phyloP scores from a whole-genome alignment of 2,329 filamentous ascomycete species.

The Colletotrichum plurivorum region DNA sequence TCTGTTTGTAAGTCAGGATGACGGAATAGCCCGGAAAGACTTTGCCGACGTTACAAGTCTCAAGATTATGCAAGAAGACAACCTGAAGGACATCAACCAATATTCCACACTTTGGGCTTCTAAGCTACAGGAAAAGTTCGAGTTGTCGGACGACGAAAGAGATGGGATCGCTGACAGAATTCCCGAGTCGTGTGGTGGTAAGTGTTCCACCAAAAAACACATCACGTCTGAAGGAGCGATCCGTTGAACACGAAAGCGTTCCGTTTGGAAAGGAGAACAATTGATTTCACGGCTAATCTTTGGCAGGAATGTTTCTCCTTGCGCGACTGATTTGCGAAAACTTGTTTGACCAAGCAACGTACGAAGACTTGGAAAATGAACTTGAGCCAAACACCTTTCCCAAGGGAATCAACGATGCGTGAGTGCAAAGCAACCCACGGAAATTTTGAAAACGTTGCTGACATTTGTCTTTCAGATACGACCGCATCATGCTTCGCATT shows the following conservation, averaged over 20 bases:
- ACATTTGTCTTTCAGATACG: background rate
- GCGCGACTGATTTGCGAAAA: slow-evolving; percentile 7
- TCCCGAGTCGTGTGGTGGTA: background rate
- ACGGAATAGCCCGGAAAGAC: background rate
- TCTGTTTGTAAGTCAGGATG: slow-evolving; percentile 8
- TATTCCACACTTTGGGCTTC: background rate
- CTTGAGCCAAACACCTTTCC: background rate
- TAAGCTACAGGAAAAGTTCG: background rate
- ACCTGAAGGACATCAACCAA: background rate
- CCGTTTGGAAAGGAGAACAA: no score
- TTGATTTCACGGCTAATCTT: no score
- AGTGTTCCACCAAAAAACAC: background rate
- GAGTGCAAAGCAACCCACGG: background rate
- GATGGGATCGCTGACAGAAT: background rate
- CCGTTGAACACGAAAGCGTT: no score
- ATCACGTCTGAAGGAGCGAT: background rate
- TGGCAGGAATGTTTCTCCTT: background rate
- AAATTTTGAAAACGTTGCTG: background rate
- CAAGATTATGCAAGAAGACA: background rate
- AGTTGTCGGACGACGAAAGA: background rate
- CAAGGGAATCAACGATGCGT: background rate
- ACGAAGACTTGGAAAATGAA: background rate
- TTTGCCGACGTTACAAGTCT: background rate
- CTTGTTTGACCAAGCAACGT: background rate
- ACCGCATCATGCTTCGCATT: background rate